Percentiles rank a stretch among this genome's conserved stretches.
Conservation (phyloP, 1,284 basidiomycete species). For the Ceratobasidium papillatum region DNA sequence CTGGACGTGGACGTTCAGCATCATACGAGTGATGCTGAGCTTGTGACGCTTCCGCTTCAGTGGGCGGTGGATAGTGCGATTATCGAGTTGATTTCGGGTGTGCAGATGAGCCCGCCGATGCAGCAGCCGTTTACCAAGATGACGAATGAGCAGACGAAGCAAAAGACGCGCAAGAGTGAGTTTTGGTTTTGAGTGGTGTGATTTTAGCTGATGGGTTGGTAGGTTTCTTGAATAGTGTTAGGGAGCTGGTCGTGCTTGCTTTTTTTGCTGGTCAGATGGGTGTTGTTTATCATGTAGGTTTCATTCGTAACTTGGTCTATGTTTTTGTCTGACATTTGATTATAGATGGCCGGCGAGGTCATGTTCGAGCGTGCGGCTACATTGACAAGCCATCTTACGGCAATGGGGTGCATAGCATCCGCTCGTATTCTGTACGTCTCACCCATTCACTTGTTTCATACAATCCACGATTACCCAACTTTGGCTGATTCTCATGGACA, state of each 20-base stretch:
- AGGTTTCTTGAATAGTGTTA: slow-evolving; percentile 37
- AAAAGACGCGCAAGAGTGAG: slow-evolving; percentile 69
- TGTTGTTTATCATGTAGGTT: slow-evolving; percentile 33
- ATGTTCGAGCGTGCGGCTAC: slow-evolving; percentile 67
- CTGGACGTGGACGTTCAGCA: slow-evolving; percentile 68
- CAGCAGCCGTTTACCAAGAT: slow-evolving; percentile 32
- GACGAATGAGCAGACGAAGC: slow-evolving; percentile 59
- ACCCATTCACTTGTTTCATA: neutral
- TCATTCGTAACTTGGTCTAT: slow-evolving; percentile 49
- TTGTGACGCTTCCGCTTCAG: slow-evolving; percentile 75
- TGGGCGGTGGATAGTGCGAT: slow-evolving; percentile 68
- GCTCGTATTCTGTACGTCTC: slow-evolving; percentile 68
- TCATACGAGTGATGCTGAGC: slow-evolving; percentile 75
- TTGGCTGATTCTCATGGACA: neutral
- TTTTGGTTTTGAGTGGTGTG: slow-evolving; percentile 68
- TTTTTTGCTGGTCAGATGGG: slow-evolving; percentile 39
- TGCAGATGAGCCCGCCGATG: neutral
- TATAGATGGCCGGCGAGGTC: slow-evolving; percentile 75
- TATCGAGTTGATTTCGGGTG: slow-evolving; percentile 27
- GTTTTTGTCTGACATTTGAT: slow-evolving; percentile 75
- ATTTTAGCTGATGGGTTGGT: slow-evolving; percentile 65
- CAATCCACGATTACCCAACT: neutral
- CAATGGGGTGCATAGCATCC: slow-evolving; percentile 74
- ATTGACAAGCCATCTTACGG: slow-evolving; percentile 73
- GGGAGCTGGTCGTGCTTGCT: slow-evolving; percentile 26